A percentile compares a stretch with the other conserved stretches of the same genome.
phyloP scores from a whole-genome alignment of 768 basidiomycete species.

The Suillus cothurnatus region DNA sequence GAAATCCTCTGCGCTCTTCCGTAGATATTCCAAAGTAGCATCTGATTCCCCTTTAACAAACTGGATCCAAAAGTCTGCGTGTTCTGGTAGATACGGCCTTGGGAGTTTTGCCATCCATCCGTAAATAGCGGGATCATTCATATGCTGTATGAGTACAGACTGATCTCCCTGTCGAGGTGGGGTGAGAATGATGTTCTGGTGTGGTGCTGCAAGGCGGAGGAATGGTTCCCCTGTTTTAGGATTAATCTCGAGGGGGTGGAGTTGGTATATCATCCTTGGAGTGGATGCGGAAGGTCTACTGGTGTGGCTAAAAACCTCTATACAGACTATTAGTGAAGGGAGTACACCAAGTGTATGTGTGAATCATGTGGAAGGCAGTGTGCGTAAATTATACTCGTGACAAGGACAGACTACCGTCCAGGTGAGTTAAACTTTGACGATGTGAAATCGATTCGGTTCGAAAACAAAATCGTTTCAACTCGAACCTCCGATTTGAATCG shows the following conservation, averaged over 20 bases:
- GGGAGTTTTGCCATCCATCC: slow-evolving; percentile 49
- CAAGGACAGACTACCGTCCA: too few relatives aligned
- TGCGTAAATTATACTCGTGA: neutral
- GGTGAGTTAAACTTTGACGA: too few relatives aligned
- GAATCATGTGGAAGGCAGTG: neutral
- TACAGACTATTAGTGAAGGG: neutral
- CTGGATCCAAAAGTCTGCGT: slow-evolving; percentile 43
- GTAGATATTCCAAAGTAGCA: slow-evolving; percentile 22
- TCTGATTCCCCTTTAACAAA: slow-evolving; percentile 21
- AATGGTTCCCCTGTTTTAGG: slow-evolving; percentile 52
- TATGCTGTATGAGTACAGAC: slow-evolving; percentile 33
- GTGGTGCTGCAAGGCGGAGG: slow-evolving; percentile 52
- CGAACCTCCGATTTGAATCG: too few relatives aligned
- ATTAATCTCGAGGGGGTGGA: slow-evolving; percentile 45
- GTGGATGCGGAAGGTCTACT: neutral
- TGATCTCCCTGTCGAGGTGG: slow-evolving; percentile 53
- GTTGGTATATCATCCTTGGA: slow-evolving; percentile 17
- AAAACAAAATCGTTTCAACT: too few relatives aligned
- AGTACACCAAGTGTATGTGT: neutral
- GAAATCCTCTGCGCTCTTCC: slow-evolving; percentile 17
- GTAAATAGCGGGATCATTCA: slow-evolving; percentile 55
- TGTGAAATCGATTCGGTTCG: too few relatives aligned
- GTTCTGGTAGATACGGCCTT: slow-evolving; percentile 50
- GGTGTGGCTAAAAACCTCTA: neutral
- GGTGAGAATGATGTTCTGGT: slow-evolving; percentile 58